Percentiles rank a stretch among this genome's conserved stretches.
phyloP scores from a whole-genome alignment of 371 early-diverging fungal species.

The Mucor ambiguus region DNA sequence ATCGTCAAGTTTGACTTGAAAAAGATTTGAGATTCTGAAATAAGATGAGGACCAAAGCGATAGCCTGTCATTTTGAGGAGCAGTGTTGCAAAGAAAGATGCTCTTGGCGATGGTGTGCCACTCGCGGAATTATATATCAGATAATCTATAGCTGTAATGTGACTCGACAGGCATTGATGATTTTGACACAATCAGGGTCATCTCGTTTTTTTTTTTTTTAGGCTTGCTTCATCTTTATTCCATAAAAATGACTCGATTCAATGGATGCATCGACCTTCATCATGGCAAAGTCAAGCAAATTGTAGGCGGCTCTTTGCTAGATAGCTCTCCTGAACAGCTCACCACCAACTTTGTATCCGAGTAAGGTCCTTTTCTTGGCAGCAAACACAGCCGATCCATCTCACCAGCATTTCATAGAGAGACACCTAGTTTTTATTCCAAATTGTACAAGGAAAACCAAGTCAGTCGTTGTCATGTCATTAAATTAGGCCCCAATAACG shows the following conservation, averaged over 20 bases:
- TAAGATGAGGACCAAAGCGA: conserved; percentile 67
- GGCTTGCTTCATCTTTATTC: neutral
- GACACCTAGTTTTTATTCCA: conserved; percentile 78
- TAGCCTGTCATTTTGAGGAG: conserved; percentile 14
- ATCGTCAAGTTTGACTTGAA: conserved; percentile 66
- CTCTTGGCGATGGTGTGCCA: neutral
- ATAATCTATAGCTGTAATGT: neutral
- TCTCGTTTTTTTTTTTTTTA: neutral
- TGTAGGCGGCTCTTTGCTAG: conserved; percentile 90
- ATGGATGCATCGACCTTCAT: conserved; percentile 97
- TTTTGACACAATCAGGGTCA: neutral
- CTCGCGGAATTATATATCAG: neutral
- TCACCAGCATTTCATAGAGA: conserved; percentile 48
- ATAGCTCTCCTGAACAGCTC: conserved; percentile 64
- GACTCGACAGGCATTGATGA: neutral
- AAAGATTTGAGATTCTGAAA: conserved; percentile 74
- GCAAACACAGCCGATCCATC: neutral
- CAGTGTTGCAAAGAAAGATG: neutral
- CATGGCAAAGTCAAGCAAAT: conserved; percentile 97
- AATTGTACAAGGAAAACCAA: conserved; percentile 71
- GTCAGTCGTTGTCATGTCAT: conserved; percentile 93
- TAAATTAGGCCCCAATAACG: conserved; percentile 90
- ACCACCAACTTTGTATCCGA: conserved; percentile 92
- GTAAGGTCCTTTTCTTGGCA: conserved; percentile 36
- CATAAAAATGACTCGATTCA: conserved; percentile 67